phyloP scores from a whole-genome alignment of 2,329 filamentous ascomycete genomes.

The Torrubiella hemipterigena region DNA sequence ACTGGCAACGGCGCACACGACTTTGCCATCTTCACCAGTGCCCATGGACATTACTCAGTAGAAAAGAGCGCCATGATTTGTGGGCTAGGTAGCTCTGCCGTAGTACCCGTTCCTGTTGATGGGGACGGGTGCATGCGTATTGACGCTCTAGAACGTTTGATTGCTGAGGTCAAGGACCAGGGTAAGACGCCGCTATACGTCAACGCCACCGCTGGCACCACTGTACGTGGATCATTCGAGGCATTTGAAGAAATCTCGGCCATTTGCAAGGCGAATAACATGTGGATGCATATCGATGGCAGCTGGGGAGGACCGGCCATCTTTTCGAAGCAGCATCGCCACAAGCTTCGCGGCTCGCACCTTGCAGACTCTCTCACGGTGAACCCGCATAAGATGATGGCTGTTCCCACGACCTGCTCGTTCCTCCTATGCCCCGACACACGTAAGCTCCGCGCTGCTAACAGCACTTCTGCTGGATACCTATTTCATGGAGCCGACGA shows the following conservation, averaged over 20 bases:
- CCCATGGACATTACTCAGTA: conserved; percentile 86
- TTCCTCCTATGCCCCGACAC: conserved; percentile 76
- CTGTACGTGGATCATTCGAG: conserved; percentile 82
- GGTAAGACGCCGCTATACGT: conserved; percentile 85
- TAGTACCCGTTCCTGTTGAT: conserved; percentile 67
- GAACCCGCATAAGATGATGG: conserved; percentile 97
- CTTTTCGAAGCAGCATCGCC: conserved; percentile 54
- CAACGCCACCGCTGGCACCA: conserved; percentile 91
- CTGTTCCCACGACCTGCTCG: conserved; percentile 79
- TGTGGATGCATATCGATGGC: conserved; percentile 92
- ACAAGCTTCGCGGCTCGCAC: conserved; percentile 57
- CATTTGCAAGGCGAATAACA: conserved; percentile 56
- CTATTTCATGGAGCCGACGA: conserved; percentile 54
- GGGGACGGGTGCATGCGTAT: conserved; percentile 58
- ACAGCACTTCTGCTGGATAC: conserved; percentile 80
- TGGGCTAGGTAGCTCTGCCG: conserved; percentile 65
- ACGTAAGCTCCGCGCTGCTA: conserved; percentile 65
- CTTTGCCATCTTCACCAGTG: conserved; percentile 80
- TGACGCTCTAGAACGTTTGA: conserved; percentile 47
- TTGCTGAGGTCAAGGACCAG: conserved; percentile 47
- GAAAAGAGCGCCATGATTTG: conserved; percentile 90
- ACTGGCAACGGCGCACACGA: conserved; percentile 55
- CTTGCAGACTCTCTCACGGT: conserved; percentile 73
- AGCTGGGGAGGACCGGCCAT: conserved; percentile 81
- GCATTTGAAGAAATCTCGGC: conserved; percentile 58